A percentile compares a stretch with the other conserved stretches of the same genome.
Conservation (phyloP, 345 rosid species). For the Fremontodendron californicum region DNA sequence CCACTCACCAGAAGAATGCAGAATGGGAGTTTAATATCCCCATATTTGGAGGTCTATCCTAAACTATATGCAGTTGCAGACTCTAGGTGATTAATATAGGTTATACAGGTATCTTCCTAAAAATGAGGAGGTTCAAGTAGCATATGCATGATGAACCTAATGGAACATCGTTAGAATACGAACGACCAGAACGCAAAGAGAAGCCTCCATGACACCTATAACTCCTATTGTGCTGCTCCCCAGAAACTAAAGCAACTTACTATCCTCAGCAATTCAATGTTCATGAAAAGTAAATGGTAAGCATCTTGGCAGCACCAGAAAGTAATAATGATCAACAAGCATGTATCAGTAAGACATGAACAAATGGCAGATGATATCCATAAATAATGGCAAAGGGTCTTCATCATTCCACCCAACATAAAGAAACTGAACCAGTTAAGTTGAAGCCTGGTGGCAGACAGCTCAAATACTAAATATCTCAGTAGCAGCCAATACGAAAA, state of each 20-base stretch:
- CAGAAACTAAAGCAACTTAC: not conserved
- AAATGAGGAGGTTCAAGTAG: not conserved
- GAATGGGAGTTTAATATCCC: not conserved
- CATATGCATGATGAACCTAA: too few relatives aligned
- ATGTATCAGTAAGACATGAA: not conserved
- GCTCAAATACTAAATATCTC: not conserved
- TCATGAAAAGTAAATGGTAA: not conserved
- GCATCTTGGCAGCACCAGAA: not conserved
- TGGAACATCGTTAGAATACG: not conserved
- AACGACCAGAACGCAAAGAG: not conserved
- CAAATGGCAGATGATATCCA: not conserved
- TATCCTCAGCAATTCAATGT: not conserved
- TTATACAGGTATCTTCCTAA: not conserved
- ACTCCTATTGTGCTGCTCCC: not conserved
- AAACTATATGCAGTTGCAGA: not conserved
- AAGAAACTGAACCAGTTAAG: not conserved
- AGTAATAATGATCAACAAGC: not conserved
- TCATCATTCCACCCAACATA: not conserved
- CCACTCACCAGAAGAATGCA: not conserved
- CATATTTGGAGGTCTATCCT: not conserved
- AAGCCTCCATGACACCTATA: not conserved
- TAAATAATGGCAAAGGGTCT: not conserved
- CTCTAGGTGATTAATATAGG: not conserved
- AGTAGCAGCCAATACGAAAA: not conserved
- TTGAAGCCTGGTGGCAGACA: not conserved